phyloP scores from a whole-genome alignment of 805 yeast genomes.

The Yamadazyma insecticola region DNA sequence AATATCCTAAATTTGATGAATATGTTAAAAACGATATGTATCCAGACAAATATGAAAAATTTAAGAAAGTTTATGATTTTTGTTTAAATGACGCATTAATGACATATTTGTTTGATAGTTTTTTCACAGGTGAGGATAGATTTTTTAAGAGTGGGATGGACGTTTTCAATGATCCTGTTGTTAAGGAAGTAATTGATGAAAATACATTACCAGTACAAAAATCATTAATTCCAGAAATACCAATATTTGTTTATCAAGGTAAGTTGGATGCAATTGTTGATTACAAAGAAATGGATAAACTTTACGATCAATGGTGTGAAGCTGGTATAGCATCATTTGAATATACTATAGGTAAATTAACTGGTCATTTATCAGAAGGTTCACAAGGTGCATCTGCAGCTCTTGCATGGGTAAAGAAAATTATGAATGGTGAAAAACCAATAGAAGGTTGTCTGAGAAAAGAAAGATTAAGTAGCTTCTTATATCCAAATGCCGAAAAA shows the following conservation, averaged over 20 bases:
- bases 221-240: slow-evolving; percentile 14
- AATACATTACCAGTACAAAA: slow-evolving; percentile 16
- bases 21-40: slow-evolving; percentile 6
- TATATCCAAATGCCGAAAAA: slow-evolving; percentile 29
- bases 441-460: slow-evolving; percentile 32
- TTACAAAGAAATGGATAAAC: slow-evolving; percentile 6
- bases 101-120: slow-evolving; percentile 3
- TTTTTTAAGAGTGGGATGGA: slow-evolving; percentile 11
- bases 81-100: slow-evolving; percentile 3
- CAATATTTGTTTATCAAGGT: slow-evolving; percentile 18
- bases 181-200: slow-evolving; percentile 11
- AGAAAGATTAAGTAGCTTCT: slow-evolving; percentile 46
- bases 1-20: slow-evolving; percentile 19
- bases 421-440: slow-evolving; percentile 12
- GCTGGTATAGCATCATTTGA: slow-evolving; percentile 24
- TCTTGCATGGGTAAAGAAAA: slow-evolving; percentile 14
- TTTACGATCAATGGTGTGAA: slow-evolving; percentile 19
- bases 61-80: slow-evolving; percentile 2
- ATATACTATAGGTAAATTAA: slow-evolving; percentile 12
- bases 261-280: slow-evolving; percentile 16
- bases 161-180: slow-evolving; percentile 9
- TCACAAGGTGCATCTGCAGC: slow-evolving; percentile 15
- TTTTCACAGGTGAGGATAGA: slow-evolving; percentile 4
- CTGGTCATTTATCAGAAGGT: slow-evolving; percentile 15
- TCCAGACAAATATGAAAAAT: slow-evolving; percentile 6